These are phyloP conservation scores for Fusarium sp. DNA, from an alignment of 2,329 filamentous ascomycete genomes.

Conservation along the genomic window DNA sequence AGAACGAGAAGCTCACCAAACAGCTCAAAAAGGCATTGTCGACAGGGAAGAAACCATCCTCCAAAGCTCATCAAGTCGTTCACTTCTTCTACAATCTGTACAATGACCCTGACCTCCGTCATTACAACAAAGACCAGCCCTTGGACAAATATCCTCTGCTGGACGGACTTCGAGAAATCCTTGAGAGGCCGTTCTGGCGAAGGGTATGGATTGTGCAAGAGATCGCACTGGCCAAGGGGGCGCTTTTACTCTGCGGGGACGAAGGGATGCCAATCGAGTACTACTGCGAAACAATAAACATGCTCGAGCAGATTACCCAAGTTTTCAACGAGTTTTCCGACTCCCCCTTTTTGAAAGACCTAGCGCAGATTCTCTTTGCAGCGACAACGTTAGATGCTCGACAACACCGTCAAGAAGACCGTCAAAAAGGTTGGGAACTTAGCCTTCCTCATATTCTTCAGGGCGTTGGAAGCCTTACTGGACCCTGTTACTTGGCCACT, in stretches of 20 bases:
- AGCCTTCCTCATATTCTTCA: constrained; percentile 19
- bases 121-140: background rate
- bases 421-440: background rate
- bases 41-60: background rate
- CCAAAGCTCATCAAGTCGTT: background rate
- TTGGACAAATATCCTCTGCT: background rate
- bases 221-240: constrained; percentile 8
- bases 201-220: constrained; percentile 25
- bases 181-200: constrained; percentile 24
- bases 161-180: constrained; percentile 7
- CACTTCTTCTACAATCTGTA: constrained; percentile 7
- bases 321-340: constrained; percentile 4
- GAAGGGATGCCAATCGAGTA: constrained; percentile 12
- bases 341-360: background rate
- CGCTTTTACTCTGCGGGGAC: constrained; percentile 14
- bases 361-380: background rate
- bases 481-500: constrained; percentile 35
- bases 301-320: background rate
- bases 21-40: background rate
- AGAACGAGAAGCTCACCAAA: background rate
- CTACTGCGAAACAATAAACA: constrained; percentile 28
- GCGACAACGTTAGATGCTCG: background rate
- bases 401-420: background rate
- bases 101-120: constrained; percentile 1
- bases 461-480: background rate